A percentile compares a stretch with the other conserved stretches of the same genome.
phyloP scores from a whole-genome alignment of 768 basidiomycete genomes.

The Strobilomyces confusus region DNA sequence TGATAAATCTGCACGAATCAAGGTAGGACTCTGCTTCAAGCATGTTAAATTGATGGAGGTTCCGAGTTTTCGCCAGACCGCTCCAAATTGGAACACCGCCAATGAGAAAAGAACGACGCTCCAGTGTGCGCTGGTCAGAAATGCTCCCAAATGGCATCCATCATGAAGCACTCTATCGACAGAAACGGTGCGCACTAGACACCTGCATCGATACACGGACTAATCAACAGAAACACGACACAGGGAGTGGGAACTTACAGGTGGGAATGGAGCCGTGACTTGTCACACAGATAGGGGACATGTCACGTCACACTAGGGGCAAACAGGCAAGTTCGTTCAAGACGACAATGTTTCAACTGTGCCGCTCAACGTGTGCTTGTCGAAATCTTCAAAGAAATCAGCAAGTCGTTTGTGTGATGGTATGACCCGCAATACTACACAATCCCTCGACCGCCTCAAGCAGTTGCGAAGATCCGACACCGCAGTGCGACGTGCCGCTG shows the following conservation, averaged over 20 bases:
- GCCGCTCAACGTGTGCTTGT: conserved; percentile 29
- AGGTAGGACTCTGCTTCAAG: conserved; percentile 4
- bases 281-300: conserved; percentile 26
- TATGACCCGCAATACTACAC: conserved; percentile 18
- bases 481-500: not conserved
- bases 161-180: not conserved
- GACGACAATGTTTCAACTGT: conserved; percentile 24
- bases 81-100: conserved; percentile 14
- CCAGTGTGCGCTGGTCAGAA: not conserved
- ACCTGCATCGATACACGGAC: not conserved
- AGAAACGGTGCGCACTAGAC: conserved; percentile 1
- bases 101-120: not conserved
- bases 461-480: conserved; percentile 2
- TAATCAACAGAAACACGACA: not conserved
- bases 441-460: conserved; percentile 1
- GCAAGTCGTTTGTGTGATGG: conserved; percentile 29
- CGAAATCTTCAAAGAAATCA: conserved; percentile 19
- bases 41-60: not conserved
- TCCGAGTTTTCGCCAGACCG: conserved; percentile 1
- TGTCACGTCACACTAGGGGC: conserved; percentile 25
- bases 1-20: not conserved
- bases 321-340: conserved; percentile 30
- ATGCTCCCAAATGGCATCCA: not conserved
- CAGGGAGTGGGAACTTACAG: not conserved
- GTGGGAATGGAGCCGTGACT: conserved; percentile 18